Percentiles rank a stretch among this genome's conserved stretches.
phyloP scores from a whole-genome alignment of 2,329 filamentous ascomycete species.

The Myriosclerotinia curreyana region DNA sequence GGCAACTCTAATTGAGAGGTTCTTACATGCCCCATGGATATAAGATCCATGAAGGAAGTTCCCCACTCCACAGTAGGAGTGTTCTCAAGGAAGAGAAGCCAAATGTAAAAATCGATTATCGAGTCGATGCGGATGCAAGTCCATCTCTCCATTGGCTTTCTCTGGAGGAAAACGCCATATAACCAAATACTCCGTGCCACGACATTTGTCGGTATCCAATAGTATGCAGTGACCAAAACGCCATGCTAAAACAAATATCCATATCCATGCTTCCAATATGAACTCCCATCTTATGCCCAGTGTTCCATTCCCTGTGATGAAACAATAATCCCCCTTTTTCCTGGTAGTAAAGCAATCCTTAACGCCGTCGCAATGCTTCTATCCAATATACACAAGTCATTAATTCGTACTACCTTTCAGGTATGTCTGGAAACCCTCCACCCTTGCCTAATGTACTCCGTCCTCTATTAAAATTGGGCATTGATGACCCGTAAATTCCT shows the following conservation, averaged over 20 bases:
- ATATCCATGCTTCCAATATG: conserved; percentile 1
- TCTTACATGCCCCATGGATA: conserved; percentile 9
- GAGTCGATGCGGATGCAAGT: conserved; percentile 4
- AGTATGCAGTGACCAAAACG: conserved; percentile 10
- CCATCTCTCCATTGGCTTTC: conserved; percentile 14
- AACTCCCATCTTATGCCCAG: conserved; percentile 8
- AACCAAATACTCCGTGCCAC: conserved; percentile 16
- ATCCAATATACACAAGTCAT: conserved; percentile 17
- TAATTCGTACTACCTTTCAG: conserved; percentile 30
- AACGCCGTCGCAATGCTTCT: conserved; percentile 20
- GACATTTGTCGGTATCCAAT: conserved; percentile 19
- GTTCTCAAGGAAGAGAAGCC: background rate
- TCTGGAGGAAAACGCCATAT: conserved; percentile 15
- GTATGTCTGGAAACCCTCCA: conserved; percentile 35
- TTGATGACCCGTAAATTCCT: conserved; percentile 33
- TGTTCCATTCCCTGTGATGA: conserved; percentile 17
- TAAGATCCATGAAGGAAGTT: conserved; percentile 3
- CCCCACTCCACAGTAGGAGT: conserved; percentile 7
- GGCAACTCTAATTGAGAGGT: background rate
- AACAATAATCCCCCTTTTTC: conserved; percentile 4
- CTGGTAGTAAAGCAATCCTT: conserved; percentile 18
- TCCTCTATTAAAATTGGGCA: conserved; percentile 28
- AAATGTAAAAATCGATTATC: conserved; percentile 4
- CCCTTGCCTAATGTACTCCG: conserved; percentile 30
- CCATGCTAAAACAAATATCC: conserved; percentile 13